Base-by-base conservation (phyloP, 257 asterid genomes). In the Solanum okadae region DNA sequence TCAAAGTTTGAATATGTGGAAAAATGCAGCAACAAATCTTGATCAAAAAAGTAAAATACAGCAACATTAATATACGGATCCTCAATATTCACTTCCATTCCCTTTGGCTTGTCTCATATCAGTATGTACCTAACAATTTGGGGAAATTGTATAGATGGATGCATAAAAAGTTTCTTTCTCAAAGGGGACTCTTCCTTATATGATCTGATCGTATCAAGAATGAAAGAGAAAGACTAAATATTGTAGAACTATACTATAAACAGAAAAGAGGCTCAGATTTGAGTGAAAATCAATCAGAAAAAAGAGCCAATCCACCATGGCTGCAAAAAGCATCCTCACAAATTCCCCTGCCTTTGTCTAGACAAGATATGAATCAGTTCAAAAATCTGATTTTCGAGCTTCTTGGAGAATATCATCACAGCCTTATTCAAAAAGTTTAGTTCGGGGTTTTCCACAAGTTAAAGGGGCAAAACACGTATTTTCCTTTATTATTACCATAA, bases 391-490 rank as follows among this genome's bases (percentile, higher is more conserved):
- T 1, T n/a, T n/a, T 72, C 46, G 31, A 46, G 87, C 91, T 76
- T 85, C 84, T 81, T 77, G 86, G 78, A 40, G 29, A 61, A n/a
- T 35, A 90, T 90, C 90, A 88, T 90, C 92, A 90, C 46, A 88
- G 92, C 81, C 87, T 85, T 73, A 27, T 27, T 42, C 40, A 9
- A 23, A 16, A 79, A 79, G 65, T 46, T 44, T 9, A 75, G 52
- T 75, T 37, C 29, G 31, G 44, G 16, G 44, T 72, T 33, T 33
- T 10, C 27, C 42, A 8, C 44, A 72, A 72, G 46, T 72, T 72
- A 10, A 33, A 20, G 81, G 79, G 44, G 27, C 6, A 33, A 25
- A 34, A 72, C 22, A 31, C 4, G 8, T 33, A 72, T 72, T 34
- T 72, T 33, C 81, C 81, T 23, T 33, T 18, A 16, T 18, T 72